A percentile compares a stretch with the other conserved stretches of the same genome.
These are phyloP conservation scores for Marasmius sp. DNA, from an alignment of 1,284 basidiomycete species.

Conservation along the genomic window DNA sequence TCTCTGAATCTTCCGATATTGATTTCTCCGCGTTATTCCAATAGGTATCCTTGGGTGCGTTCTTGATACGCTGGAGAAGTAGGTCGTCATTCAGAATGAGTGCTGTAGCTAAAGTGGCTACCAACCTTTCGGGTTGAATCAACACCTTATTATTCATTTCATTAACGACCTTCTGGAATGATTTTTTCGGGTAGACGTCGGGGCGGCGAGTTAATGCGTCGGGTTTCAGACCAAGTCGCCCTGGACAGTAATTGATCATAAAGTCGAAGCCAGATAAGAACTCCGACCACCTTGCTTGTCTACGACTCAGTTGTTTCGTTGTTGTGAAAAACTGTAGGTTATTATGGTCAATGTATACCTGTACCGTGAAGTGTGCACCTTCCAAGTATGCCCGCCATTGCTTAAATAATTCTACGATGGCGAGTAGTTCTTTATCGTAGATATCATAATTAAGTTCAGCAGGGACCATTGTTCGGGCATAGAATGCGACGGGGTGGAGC, in stretches of 20 bases:
- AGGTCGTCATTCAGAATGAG: background rate
- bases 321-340: constrained; percentile 28
- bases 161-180: background rate
- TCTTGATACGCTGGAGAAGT: background rate
- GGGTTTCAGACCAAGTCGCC: constrained; percentile 8
- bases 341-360: constrained; percentile 27
- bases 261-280: constrained; percentile 22
- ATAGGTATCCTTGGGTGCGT: background rate
- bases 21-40: too few relatives aligned
- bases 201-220: constrained; percentile 20
- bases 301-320: constrained; percentile 16
- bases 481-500: constrained; percentile 15
- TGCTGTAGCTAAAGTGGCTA: background rate
- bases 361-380: constrained; percentile 17
- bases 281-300: constrained; percentile 29
- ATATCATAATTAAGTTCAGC: constrained; percentile 1
- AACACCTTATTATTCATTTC: constrained; percentile 14
- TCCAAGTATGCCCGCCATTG: constrained; percentile 30
- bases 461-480: background rate
- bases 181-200: constrained; percentile 17
- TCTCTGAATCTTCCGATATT: too few relatives aligned
- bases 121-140: constrained; percentile 21
- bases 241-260: constrained; percentile 24
- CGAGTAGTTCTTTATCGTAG: too few relatives aligned
- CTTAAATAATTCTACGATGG: background rate